These are phyloP conservation scores for Allantophomopsis lycopodina DNA, from an alignment of 2,329 filamentous ascomycete genomes.

Conservation along the genomic window DNA sequence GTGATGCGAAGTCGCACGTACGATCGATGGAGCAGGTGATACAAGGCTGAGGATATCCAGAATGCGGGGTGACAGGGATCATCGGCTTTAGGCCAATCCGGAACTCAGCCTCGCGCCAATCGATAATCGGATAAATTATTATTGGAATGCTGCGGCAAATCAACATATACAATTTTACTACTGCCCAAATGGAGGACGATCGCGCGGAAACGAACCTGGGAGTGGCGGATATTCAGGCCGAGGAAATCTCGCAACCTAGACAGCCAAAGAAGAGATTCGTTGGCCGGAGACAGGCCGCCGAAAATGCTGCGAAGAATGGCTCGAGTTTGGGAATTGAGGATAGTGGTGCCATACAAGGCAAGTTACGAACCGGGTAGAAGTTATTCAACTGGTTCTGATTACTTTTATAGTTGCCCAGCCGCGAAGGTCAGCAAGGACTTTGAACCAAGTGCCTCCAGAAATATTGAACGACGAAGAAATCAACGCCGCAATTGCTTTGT, in stretches of 20 bases:
- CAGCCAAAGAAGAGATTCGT: slow-evolving; percentile 84
- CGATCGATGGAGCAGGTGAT: no score
- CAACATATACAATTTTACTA: no score
- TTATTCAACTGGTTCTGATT: slow-evolving; percentile 8
- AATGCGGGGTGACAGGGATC: no score
- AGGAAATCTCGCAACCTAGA: slow-evolving; percentile 6
- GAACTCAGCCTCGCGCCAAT: no score
- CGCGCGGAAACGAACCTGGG: slow-evolving; percentile 57
- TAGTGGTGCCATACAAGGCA: slow-evolving; percentile 52
- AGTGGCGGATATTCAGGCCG: slow-evolving; percentile 51
- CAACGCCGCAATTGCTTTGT: slow-evolving; percentile 72
- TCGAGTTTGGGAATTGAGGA: slow-evolving; percentile 28
- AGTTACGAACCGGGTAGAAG: slow-evolving; percentile 17
- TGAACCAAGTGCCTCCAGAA: slow-evolving; percentile 82
- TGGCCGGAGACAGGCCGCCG: slow-evolving; percentile 61
- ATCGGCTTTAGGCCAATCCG: no score
- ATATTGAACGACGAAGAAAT: slow-evolving; percentile 78
- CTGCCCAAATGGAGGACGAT: slow-evolving; percentile 24
- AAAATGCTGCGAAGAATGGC: slow-evolving; percentile 33
- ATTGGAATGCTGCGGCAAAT: no score
- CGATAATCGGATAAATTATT: no score
- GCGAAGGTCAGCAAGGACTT: slow-evolving; percentile 59
- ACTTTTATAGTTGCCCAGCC: slow-evolving; percentile 48
- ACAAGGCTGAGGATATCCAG: no score
- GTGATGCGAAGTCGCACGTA: no score